Percentiles rank a stretch among this genome's conserved stretches.
Conservation (phyloP, 2,329 filamentous ascomycete genomes). For the Neospermospora avenae region DNA sequence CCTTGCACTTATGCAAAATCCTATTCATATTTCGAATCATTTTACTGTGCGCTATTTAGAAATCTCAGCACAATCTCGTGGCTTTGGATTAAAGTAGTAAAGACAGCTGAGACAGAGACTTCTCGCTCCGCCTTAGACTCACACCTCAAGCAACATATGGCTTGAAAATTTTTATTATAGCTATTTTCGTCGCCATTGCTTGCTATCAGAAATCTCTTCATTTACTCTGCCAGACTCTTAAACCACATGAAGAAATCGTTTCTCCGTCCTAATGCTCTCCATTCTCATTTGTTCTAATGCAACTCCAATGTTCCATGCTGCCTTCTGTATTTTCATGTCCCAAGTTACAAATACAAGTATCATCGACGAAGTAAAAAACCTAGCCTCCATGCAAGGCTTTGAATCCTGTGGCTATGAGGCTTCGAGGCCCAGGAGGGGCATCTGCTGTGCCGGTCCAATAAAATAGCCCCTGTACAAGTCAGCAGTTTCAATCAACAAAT, state of each 20-base stretch:
- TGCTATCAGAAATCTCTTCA: no score
- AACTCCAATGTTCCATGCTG: not conserved
- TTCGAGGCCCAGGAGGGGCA: conserved; percentile 53
- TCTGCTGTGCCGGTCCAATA: conserved; percentile 81
- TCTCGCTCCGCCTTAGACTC: no score
- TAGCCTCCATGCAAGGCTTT: conserved; percentile 46
- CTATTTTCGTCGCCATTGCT: no score
- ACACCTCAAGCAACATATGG: no score
- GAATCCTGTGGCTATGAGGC: conserved; percentile 57
- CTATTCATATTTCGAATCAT: no score
- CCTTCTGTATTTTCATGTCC: not conserved
- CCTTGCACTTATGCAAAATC: no score
- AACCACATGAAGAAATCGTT: not conserved
- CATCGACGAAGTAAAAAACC: not conserved
- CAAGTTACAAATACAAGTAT: conserved; percentile 2
- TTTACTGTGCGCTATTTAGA: no score
- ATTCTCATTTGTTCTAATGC: not conserved
- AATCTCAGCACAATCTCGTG: no score
- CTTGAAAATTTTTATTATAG: no score
- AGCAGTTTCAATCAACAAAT: not conserved
- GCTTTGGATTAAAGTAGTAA: no score
- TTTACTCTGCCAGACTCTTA: not conserved
- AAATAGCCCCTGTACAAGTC: conserved; percentile 59
- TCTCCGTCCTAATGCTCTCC: not conserved
- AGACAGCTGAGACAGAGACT: no score